Conservation (phyloP, 148 eudicot species). For the Silene latifolia region DNA sequence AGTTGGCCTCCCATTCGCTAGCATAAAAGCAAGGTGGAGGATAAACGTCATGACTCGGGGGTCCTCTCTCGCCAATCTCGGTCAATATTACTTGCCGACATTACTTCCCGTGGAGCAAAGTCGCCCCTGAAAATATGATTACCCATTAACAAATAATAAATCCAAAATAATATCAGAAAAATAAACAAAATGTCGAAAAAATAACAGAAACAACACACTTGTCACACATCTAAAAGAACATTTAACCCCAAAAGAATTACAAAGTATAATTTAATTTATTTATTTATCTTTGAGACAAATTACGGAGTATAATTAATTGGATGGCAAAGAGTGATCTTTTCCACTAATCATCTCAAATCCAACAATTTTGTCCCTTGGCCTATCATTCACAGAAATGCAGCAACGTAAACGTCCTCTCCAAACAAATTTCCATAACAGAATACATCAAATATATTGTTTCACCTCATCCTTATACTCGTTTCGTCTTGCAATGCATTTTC, state of each 20-base stretch:
- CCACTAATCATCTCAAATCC: constrained; percentile 32
- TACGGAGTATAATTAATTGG: constrained; percentile 27
- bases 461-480: not conserved
- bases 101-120: too few relatives aligned
- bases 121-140: too few relatives aligned
- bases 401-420: constrained; percentile 14
- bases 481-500: constrained; percentile 27
- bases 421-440: not conserved
- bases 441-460: not conserved
- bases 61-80: too few relatives aligned
- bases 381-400: constrained; percentile 31
- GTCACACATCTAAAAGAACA: constrained; percentile 20
- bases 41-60: too few relatives aligned
- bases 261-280: too few relatives aligned
- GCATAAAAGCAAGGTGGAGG: too few relatives aligned
- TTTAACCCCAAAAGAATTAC: constrained; percentile 22
- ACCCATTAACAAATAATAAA: too few relatives aligned
- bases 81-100: too few relatives aligned
- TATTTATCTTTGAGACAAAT: too few relatives aligned
- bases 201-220: constrained; percentile 26
- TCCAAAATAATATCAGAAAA: not conserved
- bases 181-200: not conserved
- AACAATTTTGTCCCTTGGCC: constrained; percentile 8
- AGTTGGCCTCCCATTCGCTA: too few relatives aligned
- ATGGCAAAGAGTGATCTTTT: constrained; percentile 38